Conservation (phyloP, 1,284 basidiomycete genomes). For the Ganoderma lucidum region DNA sequence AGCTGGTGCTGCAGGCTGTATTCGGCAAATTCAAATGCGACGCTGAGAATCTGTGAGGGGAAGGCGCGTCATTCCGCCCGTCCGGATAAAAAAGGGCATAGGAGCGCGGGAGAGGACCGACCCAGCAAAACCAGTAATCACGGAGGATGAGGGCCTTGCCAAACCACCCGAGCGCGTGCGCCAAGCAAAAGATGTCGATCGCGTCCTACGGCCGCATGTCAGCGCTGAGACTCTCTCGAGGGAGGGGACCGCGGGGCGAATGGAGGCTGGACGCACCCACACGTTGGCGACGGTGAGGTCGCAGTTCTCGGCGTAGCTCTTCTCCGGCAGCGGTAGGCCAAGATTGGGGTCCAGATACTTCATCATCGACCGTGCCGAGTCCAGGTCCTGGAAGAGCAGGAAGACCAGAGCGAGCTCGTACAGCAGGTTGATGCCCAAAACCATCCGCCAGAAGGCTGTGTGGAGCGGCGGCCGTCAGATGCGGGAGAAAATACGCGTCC, state of each 20-base stretch:
- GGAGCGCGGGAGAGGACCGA: slow-evolving; percentile 41
- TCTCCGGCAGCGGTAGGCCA: slow-evolving; percentile 80
- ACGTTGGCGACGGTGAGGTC: slow-evolving; percentile 66
- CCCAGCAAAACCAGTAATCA: slow-evolving; percentile 93
- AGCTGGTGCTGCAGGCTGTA: slow-evolving; percentile 86
- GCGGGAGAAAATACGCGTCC: neutral
- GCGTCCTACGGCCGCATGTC: slow-evolving; percentile 59
- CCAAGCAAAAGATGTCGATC: slow-evolving; percentile 84
- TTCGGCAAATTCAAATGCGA: slow-evolving; percentile 87
- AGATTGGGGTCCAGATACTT: slow-evolving; percentile 74
- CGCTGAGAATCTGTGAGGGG: slow-evolving; percentile 72
- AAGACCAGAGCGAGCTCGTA: slow-evolving; percentile 85
- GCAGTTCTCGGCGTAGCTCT: slow-evolving; percentile 85
- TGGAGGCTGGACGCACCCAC: slow-evolving; percentile 59
- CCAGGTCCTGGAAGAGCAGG: slow-evolving; percentile 82
- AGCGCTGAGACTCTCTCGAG: neutral
- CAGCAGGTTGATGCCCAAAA: slow-evolving; percentile 80
- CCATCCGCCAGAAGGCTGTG: slow-evolving; percentile 74
- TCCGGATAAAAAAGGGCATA: slow-evolving; percentile 8
- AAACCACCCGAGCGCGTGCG: slow-evolving; percentile 86
- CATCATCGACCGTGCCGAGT: slow-evolving; percentile 82
- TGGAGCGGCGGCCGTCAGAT: slow-evolving; percentile 11
- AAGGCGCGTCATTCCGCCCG: slow-evolving; percentile 14
- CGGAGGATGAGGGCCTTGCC: slow-evolving; percentile 86
- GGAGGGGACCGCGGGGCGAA: slow-evolving; percentile 16